These are phyloP conservation scores for Pseudogymnoascus sp. DNA, from an alignment of 2,329 filamentous ascomycete species.

Conservation along the genomic window DNA sequence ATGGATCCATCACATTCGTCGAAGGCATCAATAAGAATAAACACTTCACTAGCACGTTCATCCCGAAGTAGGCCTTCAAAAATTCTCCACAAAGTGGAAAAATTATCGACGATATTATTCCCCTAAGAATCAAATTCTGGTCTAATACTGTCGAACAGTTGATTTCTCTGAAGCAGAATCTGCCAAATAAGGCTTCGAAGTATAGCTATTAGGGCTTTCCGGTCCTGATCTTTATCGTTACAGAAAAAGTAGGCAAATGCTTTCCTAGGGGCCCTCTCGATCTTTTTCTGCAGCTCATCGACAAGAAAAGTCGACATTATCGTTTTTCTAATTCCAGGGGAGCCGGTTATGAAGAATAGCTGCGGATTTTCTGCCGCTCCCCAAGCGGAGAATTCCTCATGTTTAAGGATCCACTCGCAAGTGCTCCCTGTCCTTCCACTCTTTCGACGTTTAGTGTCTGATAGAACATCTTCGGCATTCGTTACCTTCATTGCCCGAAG, in stretches of 20 bases:
- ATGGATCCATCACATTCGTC: background rate
- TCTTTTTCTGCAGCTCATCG: conserved; percentile 2
- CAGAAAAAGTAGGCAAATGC: conserved; percentile 3
- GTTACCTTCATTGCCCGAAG: background rate
- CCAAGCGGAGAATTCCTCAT: background rate
- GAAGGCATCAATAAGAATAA: background rate
- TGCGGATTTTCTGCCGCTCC: background rate
- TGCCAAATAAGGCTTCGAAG: conserved; percentile 8
- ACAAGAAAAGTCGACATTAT: conserved; percentile 4
- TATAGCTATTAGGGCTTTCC: background rate
- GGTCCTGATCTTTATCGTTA: background rate
- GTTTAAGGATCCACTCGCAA: background rate
- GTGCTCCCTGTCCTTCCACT: background rate
- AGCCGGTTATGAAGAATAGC: background rate
- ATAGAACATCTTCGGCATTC: background rate
- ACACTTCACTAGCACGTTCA: background rate
- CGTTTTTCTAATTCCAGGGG: conserved; percentile 9
- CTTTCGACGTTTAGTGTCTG: background rate
- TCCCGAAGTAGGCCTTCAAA: background rate
- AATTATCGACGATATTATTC: background rate
- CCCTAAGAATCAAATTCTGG: background rate
- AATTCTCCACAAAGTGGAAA: background rate
- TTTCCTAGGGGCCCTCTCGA: background rate
- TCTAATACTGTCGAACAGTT: background rate
- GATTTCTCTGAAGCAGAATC: background rate